A percentile compares a stretch with the other conserved stretches of the same genome.
Evolutionary conservation across 2,329 filamentous ascomycete species (phyloP).

Genomic region (Amylocarpus encephaloides): DNA sequence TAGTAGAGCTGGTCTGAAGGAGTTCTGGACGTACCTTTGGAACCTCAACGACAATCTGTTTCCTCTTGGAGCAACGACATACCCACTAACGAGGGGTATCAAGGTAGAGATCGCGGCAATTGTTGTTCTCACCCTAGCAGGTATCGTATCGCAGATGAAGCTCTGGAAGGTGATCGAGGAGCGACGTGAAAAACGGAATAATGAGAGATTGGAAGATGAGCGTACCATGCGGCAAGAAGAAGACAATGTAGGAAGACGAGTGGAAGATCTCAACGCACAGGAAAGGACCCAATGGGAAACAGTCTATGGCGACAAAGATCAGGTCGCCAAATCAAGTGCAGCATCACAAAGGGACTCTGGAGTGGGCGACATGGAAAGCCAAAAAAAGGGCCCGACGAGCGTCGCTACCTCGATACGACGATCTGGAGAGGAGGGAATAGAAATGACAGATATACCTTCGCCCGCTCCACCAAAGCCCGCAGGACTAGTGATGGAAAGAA

Average conservation of each 20-base stretch:
- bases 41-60: conserved; percentile 73
- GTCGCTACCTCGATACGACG: conserved; percentile 28
- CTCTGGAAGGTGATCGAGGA: conserved; percentile 77
- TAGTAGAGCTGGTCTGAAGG: conserved; percentile 81
- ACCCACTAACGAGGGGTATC: conserved; percentile 81
- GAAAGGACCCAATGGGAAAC: conserved; percentile 71
- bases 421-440: conserved; percentile 43
- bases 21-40: conserved; percentile 96
- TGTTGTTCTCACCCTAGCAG: conserved; percentile 66
- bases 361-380: conserved; percentile 38
- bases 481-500: conserved; percentile 38
- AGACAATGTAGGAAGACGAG: conserved; percentile 59
- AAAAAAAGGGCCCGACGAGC: conserved; percentile 35
- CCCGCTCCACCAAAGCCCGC: conserved; percentile 30
- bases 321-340: conserved; percentile 19
- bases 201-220: conserved; percentile 43
- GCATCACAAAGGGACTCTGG: conserved; percentile 26
- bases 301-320: conserved; percentile 58
- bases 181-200: conserved; percentile 47
- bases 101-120: conserved; percentile 76
- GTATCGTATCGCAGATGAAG: conserved; percentile 77
- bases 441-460: conserved; percentile 43
- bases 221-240: conserved; percentile 58
- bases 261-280: conserved; percentile 55
- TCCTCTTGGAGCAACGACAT: conserved; percentile 67